Evolutionary conservation across 352 stramenopile genomes (phyloP).

Genomic region (Globisporangium irregulare): DNA sequence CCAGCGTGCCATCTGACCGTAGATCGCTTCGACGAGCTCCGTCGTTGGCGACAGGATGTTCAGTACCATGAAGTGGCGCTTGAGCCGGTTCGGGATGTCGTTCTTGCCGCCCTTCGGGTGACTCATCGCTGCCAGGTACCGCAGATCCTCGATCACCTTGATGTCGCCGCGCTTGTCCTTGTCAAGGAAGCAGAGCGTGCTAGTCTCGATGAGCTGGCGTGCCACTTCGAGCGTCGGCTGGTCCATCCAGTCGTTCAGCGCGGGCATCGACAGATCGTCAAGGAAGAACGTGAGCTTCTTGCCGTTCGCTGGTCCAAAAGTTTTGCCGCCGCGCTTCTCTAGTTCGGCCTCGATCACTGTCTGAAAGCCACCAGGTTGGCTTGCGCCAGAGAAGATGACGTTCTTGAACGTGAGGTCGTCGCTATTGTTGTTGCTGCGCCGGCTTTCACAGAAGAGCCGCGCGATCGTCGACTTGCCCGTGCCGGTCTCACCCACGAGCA

Average conservation of each 20-base stretch:
- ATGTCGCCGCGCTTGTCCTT: constrained; percentile 83
- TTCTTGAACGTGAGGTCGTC: constrained; percentile 70
- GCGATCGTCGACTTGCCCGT: constrained; percentile 87
- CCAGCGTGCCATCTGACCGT: constrained; percentile 73
- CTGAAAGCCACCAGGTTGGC: constrained; percentile 79
- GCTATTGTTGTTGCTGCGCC: constrained; percentile 5
- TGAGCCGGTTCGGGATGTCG: constrained; percentile 88
- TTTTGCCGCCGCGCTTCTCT: constrained; percentile 81
- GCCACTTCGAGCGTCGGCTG: constrained; percentile 75
- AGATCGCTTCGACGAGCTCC: constrained; percentile 87
- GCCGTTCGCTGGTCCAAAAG: constrained; percentile 61
- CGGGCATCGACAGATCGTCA: constrained; percentile 73
- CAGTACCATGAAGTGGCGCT: constrained; percentile 88
- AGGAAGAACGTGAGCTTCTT: constrained; percentile 81
- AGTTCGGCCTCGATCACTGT: constrained; percentile 63
- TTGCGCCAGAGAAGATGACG: constrained; percentile 88
- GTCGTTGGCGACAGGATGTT: constrained; percentile 74
- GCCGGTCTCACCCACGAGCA: constrained; percentile 83
- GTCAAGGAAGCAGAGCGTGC: constrained; percentile 72
- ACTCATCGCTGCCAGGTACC: constrained; percentile 62
- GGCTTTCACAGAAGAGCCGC: constrained; percentile 71
- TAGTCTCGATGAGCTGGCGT: constrained; percentile 69
- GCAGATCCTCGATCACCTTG: constrained; percentile 69
- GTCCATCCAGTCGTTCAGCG: constrained; percentile 70
- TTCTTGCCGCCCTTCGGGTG: constrained; percentile 66